Percentiles rank a stretch among this genome's conserved stretches.
These are phyloP conservation scores for Annulohypoxylon maeteangense DNA, from an alignment of 495 filamentous ascomycete species.

Conservation along the genomic window DNA sequence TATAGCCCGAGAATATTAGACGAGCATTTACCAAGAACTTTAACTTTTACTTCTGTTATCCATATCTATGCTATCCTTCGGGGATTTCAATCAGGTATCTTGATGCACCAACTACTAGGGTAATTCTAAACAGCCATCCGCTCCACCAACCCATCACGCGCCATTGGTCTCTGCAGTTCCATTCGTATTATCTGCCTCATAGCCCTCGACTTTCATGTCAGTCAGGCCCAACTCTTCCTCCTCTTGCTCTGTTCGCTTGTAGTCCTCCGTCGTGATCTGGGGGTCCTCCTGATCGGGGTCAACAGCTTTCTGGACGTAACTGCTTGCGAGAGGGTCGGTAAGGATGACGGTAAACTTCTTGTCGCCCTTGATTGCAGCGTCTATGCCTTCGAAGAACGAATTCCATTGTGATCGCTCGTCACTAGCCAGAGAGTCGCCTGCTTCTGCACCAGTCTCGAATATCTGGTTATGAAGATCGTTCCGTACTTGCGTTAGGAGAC, in stretches of 20 bases:
- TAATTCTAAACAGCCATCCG: conserved; percentile 14
- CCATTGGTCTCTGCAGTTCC: conserved; percentile 20
- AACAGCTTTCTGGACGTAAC: conserved; percentile 90
- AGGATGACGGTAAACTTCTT: conserved; percentile 86
- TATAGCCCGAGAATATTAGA: too few relatives aligned
- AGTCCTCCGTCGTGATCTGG: conserved; percentile 84
- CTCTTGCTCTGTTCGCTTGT: conserved; percentile 87
- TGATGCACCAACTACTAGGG: conserved; percentile 11
- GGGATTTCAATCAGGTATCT: conserved; percentile 37
- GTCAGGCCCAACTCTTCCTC: conserved; percentile 88
- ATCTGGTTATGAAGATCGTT: conserved; percentile 87
- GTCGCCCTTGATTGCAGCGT: conserved; percentile 81
- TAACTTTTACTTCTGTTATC: not conserved
- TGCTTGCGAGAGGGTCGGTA: conserved; percentile 86
- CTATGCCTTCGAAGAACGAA: conserved; percentile 79
- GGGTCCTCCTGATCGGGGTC: conserved; percentile 75
- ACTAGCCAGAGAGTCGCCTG: conserved; percentile 76
- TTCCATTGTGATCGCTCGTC: conserved; percentile 77
- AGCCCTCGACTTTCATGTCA: conserved; percentile 93
- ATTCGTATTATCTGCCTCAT: conserved; percentile 66
- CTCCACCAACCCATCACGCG: not conserved
- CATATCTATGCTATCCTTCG: not conserved
- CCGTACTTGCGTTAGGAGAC: conserved; percentile 90
- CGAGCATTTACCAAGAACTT: conserved; percentile 19
- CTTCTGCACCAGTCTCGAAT: conserved; percentile 72